Evolutionary conservation across 2,329 filamentous ascomycete species (phyloP), one percentile per base, ranked within the genome.

Genomic region (Aspergillus terreus): DNA sequence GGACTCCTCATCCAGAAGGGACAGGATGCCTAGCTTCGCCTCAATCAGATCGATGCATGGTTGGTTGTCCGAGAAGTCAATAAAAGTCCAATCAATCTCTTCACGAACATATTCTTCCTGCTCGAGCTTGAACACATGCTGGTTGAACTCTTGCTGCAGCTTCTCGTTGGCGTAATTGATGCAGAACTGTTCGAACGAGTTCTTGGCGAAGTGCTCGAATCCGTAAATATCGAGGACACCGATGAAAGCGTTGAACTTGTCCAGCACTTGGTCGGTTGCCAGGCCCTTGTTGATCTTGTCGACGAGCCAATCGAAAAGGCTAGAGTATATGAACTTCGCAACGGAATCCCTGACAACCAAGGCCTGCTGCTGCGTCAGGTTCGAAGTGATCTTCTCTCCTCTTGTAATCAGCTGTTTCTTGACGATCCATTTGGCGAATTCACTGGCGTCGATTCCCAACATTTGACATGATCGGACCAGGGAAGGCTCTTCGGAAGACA

Each of bases 101-200:
- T 99, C 94, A 50, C 87, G 85, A 38, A 96, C 82, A 69, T 99
- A 99, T 72, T 99, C 94, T 70, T 99, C 94, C 71, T 99, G 94
- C 71, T 99, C 94, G 19, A 99, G 82, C 73, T 97, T 96, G 82
- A 99, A 99, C 33, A 99, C 94, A 67, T 99, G 94, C 70, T 95
- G 90, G 74, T 99, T 99, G 79, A 99, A 99, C 71, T 97, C 92
- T 71, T 99, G 94, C 70, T 99, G 94, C 49, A 99, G 78, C 75
- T 99, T 99, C 75, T 99, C 94, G 73, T 99, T 99, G 74, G 94
- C 94, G 67, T 99, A 99, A 75, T 99, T 99, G 82, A 99, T 99
- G 76, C 94, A 99, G 74, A 99, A 99, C 71, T 99, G 94, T 71
- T 99, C 94, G 65, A 99, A 99, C 0, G 94, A 99, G 77, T 99